A percentile compares a stretch with the other conserved stretches of the same genome.
phyloP scores from a whole-genome alignment of 495 filamentous ascomycete genomes.

The Neurospora intermedia region DNA sequence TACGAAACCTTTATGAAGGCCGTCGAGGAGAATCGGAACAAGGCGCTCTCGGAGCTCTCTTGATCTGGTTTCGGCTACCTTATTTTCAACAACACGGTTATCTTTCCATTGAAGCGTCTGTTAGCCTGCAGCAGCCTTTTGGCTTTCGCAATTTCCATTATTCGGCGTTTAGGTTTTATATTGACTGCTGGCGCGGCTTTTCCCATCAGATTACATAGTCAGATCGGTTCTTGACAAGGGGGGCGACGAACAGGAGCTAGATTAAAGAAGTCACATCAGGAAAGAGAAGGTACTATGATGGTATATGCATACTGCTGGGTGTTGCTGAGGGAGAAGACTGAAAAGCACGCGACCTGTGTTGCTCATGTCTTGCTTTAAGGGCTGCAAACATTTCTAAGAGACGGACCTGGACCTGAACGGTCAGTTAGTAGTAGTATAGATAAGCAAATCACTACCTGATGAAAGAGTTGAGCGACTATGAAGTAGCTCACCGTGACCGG shows the following conservation, averaged over 20 bases:
- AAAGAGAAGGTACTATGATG: background rate
- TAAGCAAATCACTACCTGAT: background rate
- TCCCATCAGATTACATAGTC: background rate
- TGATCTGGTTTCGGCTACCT: slow-evolving; percentile 2
- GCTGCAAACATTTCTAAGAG: background rate
- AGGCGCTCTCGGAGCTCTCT: slow-evolving; percentile 29
- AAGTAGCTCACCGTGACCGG: background rate
- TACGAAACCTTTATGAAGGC: slow-evolving; percentile 64
- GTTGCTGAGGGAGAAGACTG: background rate
- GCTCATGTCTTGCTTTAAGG: background rate
- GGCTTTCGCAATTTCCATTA: background rate
- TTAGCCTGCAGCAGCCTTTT: background rate
- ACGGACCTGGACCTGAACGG: background rate
- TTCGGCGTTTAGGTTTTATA: background rate
- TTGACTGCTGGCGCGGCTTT: background rate
- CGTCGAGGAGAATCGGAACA: slow-evolving; percentile 31
- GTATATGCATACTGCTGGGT: background rate
- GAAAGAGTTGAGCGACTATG: background rate
- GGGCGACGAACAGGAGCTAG: background rate
- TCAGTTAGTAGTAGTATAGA: background rate
- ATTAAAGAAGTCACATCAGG: background rate
- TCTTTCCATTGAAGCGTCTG: background rate
- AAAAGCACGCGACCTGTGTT: background rate
- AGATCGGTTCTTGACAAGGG: background rate
- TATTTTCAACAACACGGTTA: background rate